phyloP scores from a whole-genome alignment of 345 rosid genomes.

The Pugionium dolabratum region DNA sequence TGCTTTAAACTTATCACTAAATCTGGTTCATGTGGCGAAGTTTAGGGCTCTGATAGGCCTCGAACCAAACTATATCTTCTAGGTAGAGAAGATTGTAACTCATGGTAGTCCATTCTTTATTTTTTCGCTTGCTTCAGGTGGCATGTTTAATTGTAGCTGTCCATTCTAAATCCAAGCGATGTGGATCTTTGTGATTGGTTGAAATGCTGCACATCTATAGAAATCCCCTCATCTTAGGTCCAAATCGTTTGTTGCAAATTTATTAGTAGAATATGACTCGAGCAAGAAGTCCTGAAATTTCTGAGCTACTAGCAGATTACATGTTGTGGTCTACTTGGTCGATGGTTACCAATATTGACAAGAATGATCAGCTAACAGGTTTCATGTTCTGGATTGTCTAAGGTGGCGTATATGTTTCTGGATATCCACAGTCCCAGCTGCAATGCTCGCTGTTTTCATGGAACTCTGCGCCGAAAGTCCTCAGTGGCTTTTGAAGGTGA shows the following conservation, averaged over 20 bases:
- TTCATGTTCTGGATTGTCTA: slow-evolving; percentile 24
- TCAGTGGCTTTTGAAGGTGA: slow-evolving; percentile 95
- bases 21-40: slow-evolving; percentile 13
- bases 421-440: slow-evolving; percentile 75
- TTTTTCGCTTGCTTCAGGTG: slow-evolving; percentile 17
- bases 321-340: slow-evolving; percentile 19
- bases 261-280: slow-evolving; percentile 12
- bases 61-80: slow-evolving; percentile 14
- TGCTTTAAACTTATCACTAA: slow-evolving; percentile 8
- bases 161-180: neutral
- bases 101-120: slow-evolving; percentile 13
- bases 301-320: slow-evolving; percentile 10
- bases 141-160: slow-evolving; percentile 16
- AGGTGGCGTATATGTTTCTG: slow-evolving; percentile 98
- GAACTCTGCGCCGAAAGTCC: slow-evolving; percentile 90
- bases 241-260: slow-evolving; percentile 12
- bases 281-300: slow-evolving; percentile 9
- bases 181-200: slow-evolving; percentile 8
- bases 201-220: slow-evolving; percentile 9
- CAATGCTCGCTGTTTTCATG: slow-evolving; percentile 65
- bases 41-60: slow-evolving; percentile 7
- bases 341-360: slow-evolving; percentile 5
- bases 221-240: slow-evolving; percentile 12
- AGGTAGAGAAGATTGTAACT: slow-evolving; percentile 15
- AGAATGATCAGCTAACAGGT: slow-evolving; percentile 23